Evolutionary conservation across 1,284 basidiomycete genomes (phyloP), one percentile per base, ranked within the genome.

Genomic region (Malassezia caprae): DNA sequence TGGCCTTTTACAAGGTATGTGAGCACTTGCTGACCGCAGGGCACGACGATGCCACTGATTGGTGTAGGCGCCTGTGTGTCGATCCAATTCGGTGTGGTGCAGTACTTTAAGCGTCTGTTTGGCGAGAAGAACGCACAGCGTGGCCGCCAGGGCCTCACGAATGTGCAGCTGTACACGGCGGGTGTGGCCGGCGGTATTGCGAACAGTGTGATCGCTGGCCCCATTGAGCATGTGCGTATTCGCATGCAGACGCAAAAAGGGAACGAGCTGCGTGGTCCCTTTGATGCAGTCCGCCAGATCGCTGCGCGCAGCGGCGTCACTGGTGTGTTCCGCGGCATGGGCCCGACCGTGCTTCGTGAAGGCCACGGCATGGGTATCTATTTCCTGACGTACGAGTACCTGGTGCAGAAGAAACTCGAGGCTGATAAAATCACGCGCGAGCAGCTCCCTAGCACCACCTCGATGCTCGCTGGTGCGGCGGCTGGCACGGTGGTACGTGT

Each of bases 191-290:
- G 90, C 23, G 91, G 93, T 31, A 76, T 96, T 21, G 86, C 89
- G 13, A 98, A 96, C 74, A 85, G 87, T 40, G 80, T 91, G 52
- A 88, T 96, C 17, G 91, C 90, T 0, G 89, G 90, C 1, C 93
- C 93, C 2, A 90, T 98, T 12, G 93, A 98, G 76, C 90, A 96
- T 73, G 90, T 96, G 68, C 87, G 93, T 79, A 96, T 96, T 67
- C 86, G 91, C 85, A 43, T 75, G 7, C 73, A 75, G 55, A 68
- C 72, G 13, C 69, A 74, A 51, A 64, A 62, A 12, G 52, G 59
- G 1, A 49, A 61, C 64, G 72, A 62, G 5, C 68, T 65, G 51
- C 31, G 31, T 1, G 71, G 87, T 80, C 58, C 62, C 0, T 47
- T 65, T 15, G 66, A 64, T 53, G 65, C 63, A 43, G 43, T 64